Evolutionary conservation across 2,329 filamentous ascomycete species (phyloP).

Genomic region (Chrysosporium keratinophilum): DNA sequence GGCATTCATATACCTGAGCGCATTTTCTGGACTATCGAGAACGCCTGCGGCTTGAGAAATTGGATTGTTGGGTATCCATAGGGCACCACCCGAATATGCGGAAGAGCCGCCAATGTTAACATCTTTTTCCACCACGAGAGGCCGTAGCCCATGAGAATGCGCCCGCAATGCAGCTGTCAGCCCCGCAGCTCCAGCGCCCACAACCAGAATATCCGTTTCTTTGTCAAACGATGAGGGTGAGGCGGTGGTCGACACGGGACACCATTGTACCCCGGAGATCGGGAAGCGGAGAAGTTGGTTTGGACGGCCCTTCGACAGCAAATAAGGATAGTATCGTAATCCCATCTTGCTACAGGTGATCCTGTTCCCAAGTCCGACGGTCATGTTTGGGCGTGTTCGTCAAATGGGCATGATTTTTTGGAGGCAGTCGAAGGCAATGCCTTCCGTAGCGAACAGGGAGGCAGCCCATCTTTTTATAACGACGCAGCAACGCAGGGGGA

Average conservation of each 20-base stretch:
- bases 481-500: too few species aligned
- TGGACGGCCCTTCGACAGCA: too few species aligned
- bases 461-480: too few species aligned
- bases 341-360: too few species aligned
- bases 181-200: slow-evolving; percentile 26
- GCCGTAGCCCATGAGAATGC: slow-evolving; percentile 17
- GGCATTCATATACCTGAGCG: slow-evolving; percentile 22
- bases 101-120: slow-evolving; percentile 28
- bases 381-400: too few species aligned
- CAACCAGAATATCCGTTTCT: slow-evolving; percentile 23
- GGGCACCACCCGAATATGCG: slow-evolving; percentile 27
- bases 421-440: too few species aligned
- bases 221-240: slow-evolving; percentile 1
- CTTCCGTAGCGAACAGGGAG: too few species aligned
- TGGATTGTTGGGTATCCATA: slow-evolving; percentile 30
- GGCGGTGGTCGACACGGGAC: slow-evolving; percentile 11
- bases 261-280: slow-evolving; percentile 18
- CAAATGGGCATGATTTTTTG: too few species aligned
- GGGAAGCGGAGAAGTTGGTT: too few species aligned
- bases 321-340: too few species aligned
- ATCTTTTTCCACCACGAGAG: slow-evolving; percentile 28
- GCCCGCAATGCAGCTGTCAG: slow-evolving; percentile 24
- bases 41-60: slow-evolving; percentile 15
- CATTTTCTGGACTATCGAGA: slow-evolving; percentile 20
- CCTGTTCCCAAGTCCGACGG: too few species aligned